phyloP scores from a whole-genome alignment of 75 land plant species.

The Pinus taeda region DNA sequence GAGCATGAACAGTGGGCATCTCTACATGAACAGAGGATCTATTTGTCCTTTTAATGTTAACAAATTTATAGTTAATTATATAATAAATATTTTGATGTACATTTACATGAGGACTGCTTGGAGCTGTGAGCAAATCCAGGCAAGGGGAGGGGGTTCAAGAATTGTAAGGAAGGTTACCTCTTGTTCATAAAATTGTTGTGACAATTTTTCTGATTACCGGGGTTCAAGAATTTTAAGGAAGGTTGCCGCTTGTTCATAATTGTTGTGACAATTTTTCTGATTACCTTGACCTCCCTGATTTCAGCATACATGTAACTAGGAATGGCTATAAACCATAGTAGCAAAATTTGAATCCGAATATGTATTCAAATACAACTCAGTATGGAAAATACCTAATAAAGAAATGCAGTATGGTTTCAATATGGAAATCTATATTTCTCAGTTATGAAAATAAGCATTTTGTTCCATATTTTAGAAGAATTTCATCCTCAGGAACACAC shows the following conservation, averaged over 20 bases:
- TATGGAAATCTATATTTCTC: too few species aligned
- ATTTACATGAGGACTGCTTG: neutral
- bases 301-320: neutral
- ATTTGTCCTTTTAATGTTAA: neutral
- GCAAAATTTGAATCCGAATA: neutral
- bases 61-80: neutral
- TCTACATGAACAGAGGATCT: neutral
- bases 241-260: neutral
- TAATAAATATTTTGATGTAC: neutral
- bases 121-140: neutral
- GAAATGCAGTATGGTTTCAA: too few species aligned
- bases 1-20: neutral
- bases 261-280: neutral
- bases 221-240: neutral
- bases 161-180: neutral
- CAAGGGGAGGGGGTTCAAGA: neutral
- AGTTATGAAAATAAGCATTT: too few species aligned
- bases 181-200: neutral
- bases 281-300: neutral
- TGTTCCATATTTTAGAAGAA: too few species aligned
- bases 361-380: neutral
- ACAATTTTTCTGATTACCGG: neutral
- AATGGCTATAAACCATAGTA: neutral
- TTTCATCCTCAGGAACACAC: too few species aligned
- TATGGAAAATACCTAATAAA: too few species aligned